Conservation (phyloP, 2,329 filamentous ascomycete genomes). For the Fusarium sp. region DNA sequence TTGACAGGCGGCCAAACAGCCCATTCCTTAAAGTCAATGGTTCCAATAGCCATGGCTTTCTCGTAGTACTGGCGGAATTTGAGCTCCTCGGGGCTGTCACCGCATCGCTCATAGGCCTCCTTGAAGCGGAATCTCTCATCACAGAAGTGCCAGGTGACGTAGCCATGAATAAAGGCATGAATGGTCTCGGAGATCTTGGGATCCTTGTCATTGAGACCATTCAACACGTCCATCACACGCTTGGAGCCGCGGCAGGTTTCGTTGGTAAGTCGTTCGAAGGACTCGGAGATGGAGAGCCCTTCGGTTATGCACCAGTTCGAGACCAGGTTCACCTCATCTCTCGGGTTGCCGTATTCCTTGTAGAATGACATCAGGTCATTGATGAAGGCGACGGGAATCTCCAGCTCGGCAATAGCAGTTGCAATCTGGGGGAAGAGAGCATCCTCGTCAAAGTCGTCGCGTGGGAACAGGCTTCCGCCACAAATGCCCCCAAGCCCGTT, state of each 20-base stretch:
- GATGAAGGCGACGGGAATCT: background rate
- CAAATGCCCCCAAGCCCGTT: background rate
- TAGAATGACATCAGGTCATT: background rate
- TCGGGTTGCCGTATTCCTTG: background rate
- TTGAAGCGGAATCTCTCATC: background rate
- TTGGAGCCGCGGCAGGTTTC: background rate
- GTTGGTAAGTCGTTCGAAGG: background rate
- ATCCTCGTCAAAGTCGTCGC: background rate
- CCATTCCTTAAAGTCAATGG: background rate
- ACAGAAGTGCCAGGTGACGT: background rate
- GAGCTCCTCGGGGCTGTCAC: background rate
- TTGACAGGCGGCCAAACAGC: background rate
- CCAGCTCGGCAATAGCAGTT: background rate
- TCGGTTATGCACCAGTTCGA: background rate
- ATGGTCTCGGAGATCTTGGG: background rate
- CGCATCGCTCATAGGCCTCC: background rate
- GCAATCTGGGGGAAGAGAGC: background rate
- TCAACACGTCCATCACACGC: background rate
- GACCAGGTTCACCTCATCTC: background rate
- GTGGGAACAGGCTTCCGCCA: background rate
- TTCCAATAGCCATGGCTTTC: background rate
- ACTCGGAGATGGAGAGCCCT: background rate
- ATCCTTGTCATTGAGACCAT: background rate
- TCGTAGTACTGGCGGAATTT: background rate
- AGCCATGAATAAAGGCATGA: background rate